Percentiles rank a stretch among this genome's conserved stretches.
Conservation (phyloP, 2,329 filamentous ascomycete species). For the Colletotrichum sp. region DNA sequence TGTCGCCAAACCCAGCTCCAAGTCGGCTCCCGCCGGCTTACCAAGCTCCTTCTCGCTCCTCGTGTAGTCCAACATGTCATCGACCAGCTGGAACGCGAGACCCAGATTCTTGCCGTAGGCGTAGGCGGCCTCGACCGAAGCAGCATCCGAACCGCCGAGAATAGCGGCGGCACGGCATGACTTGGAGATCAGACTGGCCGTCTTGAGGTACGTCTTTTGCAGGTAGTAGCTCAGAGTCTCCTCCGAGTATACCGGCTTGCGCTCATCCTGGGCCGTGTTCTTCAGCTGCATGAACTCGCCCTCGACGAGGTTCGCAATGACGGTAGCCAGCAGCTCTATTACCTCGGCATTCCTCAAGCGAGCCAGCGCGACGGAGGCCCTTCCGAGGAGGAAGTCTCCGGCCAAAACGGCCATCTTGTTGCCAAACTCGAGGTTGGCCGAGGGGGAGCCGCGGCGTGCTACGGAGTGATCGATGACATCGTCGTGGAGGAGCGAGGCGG, state of each 20-base stretch:
- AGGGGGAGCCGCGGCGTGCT: conserved; percentile 81
- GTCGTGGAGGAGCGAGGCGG: conserved; percentile 94
- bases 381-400: conserved; percentile 92
- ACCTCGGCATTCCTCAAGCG: conserved; percentile 92
- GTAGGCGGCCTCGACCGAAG: conserved; percentile 91
- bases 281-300: conserved; percentile 99
- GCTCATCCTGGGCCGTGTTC: conserved; percentile 90
- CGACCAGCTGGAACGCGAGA: conserved; percentile 94
- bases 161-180: conserved; percentile 90
- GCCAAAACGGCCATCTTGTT: conserved; percentile 99
- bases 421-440: conserved; percentile 92
- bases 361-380: conserved; percentile 91
- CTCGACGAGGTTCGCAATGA: conserved; percentile 97
- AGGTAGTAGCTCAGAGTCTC: conserved; percentile 92
- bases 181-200: conserved; percentile 93
- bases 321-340: conserved; percentile 90
- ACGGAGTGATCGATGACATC: conserved; percentile 96
- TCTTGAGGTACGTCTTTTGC: conserved; percentile 98
- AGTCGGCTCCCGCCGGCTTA: conserved; percentile 92
- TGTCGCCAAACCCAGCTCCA: conserved; percentile 92
- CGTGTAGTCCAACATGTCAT: conserved; percentile 98
- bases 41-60: conserved; percentile 83
- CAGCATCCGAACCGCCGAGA: conserved; percentile 75
- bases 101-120: conserved; percentile 92
- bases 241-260: conserved; percentile 83